Conservation (phyloP, 805 yeast genomes). For the Candida incommunis region DNA sequence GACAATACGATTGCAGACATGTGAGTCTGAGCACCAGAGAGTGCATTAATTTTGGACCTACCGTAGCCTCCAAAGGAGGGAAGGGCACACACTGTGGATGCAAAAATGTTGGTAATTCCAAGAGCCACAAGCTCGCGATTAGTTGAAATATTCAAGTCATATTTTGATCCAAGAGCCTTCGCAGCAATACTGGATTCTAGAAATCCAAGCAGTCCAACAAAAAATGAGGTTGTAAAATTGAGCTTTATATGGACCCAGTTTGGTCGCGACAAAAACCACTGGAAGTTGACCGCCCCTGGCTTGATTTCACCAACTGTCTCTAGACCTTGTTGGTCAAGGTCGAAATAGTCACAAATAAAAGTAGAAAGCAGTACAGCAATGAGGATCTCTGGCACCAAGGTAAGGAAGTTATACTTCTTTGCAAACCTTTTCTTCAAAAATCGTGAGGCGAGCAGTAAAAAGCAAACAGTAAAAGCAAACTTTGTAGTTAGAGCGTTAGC, state of each 20-base stretch:
- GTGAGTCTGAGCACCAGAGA: slow-evolving; percentile 79
- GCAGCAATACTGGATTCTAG: slow-evolving; percentile 91
- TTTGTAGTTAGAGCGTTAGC: slow-evolving; percentile 48
- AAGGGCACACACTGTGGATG: slow-evolving; percentile 43
- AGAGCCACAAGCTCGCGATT: slow-evolving; percentile 86
- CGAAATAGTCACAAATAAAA: slow-evolving; percentile 29
- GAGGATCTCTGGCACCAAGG: slow-evolving; percentile 76
- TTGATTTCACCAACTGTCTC: slow-evolving; percentile 56
- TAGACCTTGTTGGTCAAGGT: slow-evolving; percentile 32
- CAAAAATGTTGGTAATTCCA: slow-evolving; percentile 58
- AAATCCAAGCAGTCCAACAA: slow-evolving; percentile 76
- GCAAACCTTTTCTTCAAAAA: slow-evolving; percentile 26
- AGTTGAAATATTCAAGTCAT: slow-evolving; percentile 49
- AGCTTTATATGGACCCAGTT: slow-evolving; percentile 35
- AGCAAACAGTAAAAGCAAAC: slow-evolving; percentile 42
- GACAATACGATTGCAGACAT: slow-evolving; percentile 78
- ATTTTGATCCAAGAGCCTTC: slow-evolving; percentile 66
- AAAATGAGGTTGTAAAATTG: slow-evolving; percentile 53
- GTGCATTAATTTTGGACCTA: slow-evolving; percentile 74
- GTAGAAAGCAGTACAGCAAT: slow-evolving; percentile 55
- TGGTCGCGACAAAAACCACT: slow-evolving; percentile 40
- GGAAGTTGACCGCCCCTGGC: slow-evolving; percentile 34
- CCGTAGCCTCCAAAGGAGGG: slow-evolving; percentile 97
- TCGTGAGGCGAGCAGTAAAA: slow-evolving; percentile 29
- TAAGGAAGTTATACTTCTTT: slow-evolving; percentile 25